These are phyloP conservation scores for Malassezia sp. DNA, from an alignment of 1,284 basidiomycete species.

Conservation along the genomic window DNA sequence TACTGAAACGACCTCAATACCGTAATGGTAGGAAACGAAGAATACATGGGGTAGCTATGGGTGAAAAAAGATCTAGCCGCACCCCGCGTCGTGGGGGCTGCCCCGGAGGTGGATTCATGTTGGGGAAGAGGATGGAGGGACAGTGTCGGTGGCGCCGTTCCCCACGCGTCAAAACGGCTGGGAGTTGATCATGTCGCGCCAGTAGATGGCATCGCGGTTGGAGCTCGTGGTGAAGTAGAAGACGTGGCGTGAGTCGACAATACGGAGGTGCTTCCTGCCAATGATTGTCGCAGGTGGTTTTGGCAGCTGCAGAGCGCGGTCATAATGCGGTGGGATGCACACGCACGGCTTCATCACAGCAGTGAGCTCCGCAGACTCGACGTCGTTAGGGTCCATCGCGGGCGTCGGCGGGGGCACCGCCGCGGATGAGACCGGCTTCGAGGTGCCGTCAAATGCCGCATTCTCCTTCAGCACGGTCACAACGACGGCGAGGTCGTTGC, in stretches of 20 bases:
- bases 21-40: too few species aligned
- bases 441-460: too few species aligned
- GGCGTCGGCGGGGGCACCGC: constrained; percentile 50
- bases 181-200: constrained; percentile 29
- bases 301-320: too few species aligned
- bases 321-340: not conserved
- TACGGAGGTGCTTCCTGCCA: constrained; percentile 21
- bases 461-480: constrained; percentile 79
- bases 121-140: too few species aligned
- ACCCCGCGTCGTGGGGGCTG: too few species aligned
- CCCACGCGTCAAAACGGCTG: constrained; percentile 15
- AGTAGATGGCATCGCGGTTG: constrained; percentile 21
- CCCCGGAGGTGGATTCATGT: too few species aligned
- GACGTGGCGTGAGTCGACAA: constrained; percentile 27
- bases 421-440: constrained; percentile 56
- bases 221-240: constrained; percentile 26
- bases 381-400: not conserved
- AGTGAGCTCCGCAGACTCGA: constrained; percentile 9
- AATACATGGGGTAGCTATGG: too few species aligned
- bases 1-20: too few species aligned
- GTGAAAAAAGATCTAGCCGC: too few species aligned
- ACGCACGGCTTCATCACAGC: constrained; percentile 11
- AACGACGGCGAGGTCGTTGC: constrained; percentile 82
- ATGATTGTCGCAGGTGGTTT: constrained; percentile 22
- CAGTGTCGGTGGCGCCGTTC: too few species aligned